Base-by-base conservation (phyloP, 306 rosid genomes). In the Inga oerstediana region DNA sequence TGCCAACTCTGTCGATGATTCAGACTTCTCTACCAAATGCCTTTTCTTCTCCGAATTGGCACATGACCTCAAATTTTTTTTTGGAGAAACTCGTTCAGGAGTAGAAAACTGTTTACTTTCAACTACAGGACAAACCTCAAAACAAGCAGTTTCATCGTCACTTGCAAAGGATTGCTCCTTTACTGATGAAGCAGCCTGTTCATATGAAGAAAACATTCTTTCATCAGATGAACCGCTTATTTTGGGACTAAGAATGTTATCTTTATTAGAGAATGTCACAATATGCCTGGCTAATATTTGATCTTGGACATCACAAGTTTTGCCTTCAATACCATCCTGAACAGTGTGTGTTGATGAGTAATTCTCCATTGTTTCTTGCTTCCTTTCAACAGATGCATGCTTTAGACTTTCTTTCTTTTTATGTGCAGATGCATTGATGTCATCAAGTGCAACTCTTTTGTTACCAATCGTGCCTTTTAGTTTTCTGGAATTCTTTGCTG, bases 251-350 rank as follows among this genome's bases (percentile, higher is more conserved):
- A 88, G 86, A 62, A 88, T 79, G 81, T 81, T 89, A 43, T 91
- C 92, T 82, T 84, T 88, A 37, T 58, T 89, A 32, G 89, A 87
- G 83, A 92, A 89, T 76, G 79, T 91, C 79, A 90, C 94, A 8
- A 10, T 45, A 78, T 83, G 88, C 85, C 81, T 86, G 59, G 86
- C 88, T 5, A 80, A 84, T 51, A 78, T 81, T 52, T 54, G 88
- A 79, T 79, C 72, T 79, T 84, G 88, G 81, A 69, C 75, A 56
- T 76, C 81, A 76, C 82, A 73, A 81, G 80, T 58, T 72, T 79
- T 86, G 65, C 37, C 91, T 80, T 83, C 89, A 76, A 83, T 49
- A 58, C 72, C 80, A 62, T 87, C 83, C 78, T 32, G 85, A 83
- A 75, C 82, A 59, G 39, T 71, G 78, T 34, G 82, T 75, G 88